Evolutionary conservation across 345 rosid species (phyloP), one percentile per base, ranked within the genome.

Genomic region (Trapa bicornis): DNA sequence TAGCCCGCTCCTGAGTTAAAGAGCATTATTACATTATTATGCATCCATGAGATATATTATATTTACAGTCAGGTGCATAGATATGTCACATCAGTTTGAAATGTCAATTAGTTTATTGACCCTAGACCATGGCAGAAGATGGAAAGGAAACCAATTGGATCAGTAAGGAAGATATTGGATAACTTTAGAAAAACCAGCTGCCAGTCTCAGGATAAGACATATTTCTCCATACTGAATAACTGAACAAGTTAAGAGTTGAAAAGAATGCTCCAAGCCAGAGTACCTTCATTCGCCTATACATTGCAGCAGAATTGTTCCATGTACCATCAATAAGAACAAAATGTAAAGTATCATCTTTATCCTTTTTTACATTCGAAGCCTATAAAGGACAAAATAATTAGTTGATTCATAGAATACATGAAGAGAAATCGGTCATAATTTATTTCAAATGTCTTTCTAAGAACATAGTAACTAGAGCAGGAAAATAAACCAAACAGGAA

Each of bases 261-360:
- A 58, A 54, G 63, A 32, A 58, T 32, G 37, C 8, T 32, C 63
- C 10, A 35, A 58, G 37, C 16, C 7, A 33, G 1, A 13, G 61
- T 74, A 89, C 99, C 96, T 89, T 91, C 48, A 94, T 68, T 50
- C 99, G 99, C 76, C 79, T 86, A 82, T 89, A 83, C 99, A 89
- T 91, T 66, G 99, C 96, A 64, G 91, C 88, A 65, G 97, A 89
- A 71, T 94, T 94, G 85, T 84, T 94, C 97, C 99, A 94, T 41
- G 99, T 91, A 47, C 99, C 97, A 72, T 94, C 99, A 74, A 91
- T 86, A 79, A 94, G 74, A 78, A 89, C 71, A 71, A 91, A 86
- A 78, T 94, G 81, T 70, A 87, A 64, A 74, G 83, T 71, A 78
- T 67, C 67, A 63, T 78, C 81, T 77, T 71, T 80, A 61, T 76